A percentile compares a stretch with the other conserved stretches of the same genome.
Conservation (phyloP, 148 eudicot genomes). For the Amaranthus hypochondriacus region DNA sequence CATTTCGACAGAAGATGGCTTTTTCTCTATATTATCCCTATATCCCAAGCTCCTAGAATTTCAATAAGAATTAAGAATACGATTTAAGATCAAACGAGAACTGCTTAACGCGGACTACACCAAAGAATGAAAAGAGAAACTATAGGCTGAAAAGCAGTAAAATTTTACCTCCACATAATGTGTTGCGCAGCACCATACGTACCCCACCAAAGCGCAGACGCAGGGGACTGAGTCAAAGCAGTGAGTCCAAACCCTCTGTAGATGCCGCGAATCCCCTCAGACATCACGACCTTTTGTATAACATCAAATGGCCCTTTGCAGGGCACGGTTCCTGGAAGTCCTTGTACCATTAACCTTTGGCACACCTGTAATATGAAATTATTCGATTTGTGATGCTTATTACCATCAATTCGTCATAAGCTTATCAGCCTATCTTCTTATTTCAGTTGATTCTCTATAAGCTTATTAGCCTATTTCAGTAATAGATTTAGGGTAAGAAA, state of each 20-base stretch:
- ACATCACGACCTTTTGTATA: constrained; percentile 41
- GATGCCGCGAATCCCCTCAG: constrained; percentile 68
- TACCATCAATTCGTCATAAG: too few relatives aligned
- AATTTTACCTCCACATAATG: constrained; percentile 60
- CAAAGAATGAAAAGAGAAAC: not conserved
- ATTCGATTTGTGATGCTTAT: too few relatives aligned
- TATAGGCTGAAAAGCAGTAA: not conserved
- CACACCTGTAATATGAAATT: constrained; percentile 30
- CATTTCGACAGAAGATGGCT: constrained; percentile 66
- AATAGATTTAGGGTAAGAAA: not conserved
- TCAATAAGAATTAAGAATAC: not conserved
- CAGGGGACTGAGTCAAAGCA: constrained; percentile 60
- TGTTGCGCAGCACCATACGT: constrained; percentile 71
- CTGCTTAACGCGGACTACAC: too few relatives aligned
- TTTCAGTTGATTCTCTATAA: not conserved
- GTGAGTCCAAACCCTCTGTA: constrained; percentile 77
- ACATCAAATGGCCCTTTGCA: constrained; percentile 62
- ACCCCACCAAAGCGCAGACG: constrained; percentile 91
- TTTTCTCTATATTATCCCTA: constrained; percentile 35
- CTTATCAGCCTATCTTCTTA: too few relatives aligned
- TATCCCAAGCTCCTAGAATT: constrained; percentile 53
- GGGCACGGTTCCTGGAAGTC: constrained; percentile 50
- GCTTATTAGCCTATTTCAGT: not conserved
- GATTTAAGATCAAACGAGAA: not conserved
- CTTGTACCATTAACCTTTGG: constrained; percentile 80